Conservation (phyloP, 106 monocot genomes). For the Gastrodia elata region DNA sequence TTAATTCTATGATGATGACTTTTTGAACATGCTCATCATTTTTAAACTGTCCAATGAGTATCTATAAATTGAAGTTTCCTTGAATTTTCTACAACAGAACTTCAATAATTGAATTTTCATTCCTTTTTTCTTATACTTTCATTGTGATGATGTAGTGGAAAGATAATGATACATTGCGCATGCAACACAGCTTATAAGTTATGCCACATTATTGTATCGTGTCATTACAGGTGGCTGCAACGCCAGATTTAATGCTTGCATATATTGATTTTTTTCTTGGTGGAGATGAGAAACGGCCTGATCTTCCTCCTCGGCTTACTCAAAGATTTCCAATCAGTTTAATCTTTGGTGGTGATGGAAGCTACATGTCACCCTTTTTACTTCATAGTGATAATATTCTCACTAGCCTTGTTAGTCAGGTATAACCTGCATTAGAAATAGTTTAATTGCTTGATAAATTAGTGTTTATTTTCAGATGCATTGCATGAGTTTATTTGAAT, state of each 20-base stretch:
- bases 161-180: not conserved
- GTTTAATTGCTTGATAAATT: not conserved
- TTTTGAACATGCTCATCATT: too few species aligned
- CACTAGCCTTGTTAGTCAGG: conserved; percentile 97
- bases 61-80: too few species aligned
- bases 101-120: not conserved
- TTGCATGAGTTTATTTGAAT: not conserved
- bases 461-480: not conserved
- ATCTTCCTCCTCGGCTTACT: conserved; percentile 85
- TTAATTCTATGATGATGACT: too few species aligned
- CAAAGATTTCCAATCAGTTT: conserved; percentile 88
- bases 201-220: not conserved
- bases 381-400: conserved; percentile 97
- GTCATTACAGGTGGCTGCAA: conserved; percentile 73
- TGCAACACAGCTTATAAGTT: not conserved
- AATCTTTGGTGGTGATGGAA: conserved; percentile 93
- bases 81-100: too few species aligned
- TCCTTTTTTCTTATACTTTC: not conserved
- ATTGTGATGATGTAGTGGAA: not conserved
- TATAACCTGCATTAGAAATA: conserved; percentile 10
- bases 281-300: conserved; percentile 95
- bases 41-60: too few species aligned
- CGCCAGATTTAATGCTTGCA: conserved; percentile 92
- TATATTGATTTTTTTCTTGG: conserved; percentile 96
- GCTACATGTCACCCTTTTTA: conserved; percentile 92